Base-by-base conservation (phyloP, 2,329 filamentous ascomycete genomes). In the Aspergillus quadricinctus region DNA sequence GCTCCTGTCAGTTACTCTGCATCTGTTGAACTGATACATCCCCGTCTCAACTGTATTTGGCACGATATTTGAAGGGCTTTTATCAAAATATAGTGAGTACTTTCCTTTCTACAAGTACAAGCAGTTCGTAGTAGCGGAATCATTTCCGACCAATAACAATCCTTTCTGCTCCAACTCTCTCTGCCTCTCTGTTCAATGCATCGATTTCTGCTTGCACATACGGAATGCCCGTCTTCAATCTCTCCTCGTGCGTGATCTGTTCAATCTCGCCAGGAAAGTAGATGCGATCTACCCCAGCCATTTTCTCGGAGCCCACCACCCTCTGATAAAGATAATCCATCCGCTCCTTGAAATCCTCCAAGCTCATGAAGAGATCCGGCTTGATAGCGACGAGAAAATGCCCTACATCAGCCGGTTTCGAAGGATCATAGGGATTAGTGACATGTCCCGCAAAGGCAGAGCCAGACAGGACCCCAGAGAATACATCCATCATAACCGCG, bases 401-500 rank as follows among this genome's bases (percentile, higher is more conserved):
- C 0, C 89, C 88, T 0, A 91, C 88, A 64, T 91, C 85, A 0
- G 87, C 85, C 1, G 84, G 80, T 56, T 79, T 83, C 0, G 82
- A 86, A 2, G 87, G 80, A 66, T 92, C 88, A 69, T 94, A 94
- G 0, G 90, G 90, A 19, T 83, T 83, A 0, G 86, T 88, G 19
- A 94, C 90, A 65, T 88, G 80, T 0, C 89, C 89, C 0, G 88
- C 90, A 72, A 90, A 94, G 0, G 89, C 89, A 31, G 86, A 87
- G 0, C 89, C 90, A 0, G 88, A 90, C 0, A 94, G 63, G n/a
- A 78, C 77, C 1, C 89, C 90, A 0, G 88, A 92, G 68, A 94
- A 93, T 2, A 95, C 88, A 67, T 94, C 89, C 90, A 94, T 94
- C 88, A 92, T 93, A 54, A 94, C 83, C 0, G 88, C 78, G 43